Evolutionary conservation across 169 alveolate species (phyloP).

Genomic region (Plasmodium ovale): DNA sequence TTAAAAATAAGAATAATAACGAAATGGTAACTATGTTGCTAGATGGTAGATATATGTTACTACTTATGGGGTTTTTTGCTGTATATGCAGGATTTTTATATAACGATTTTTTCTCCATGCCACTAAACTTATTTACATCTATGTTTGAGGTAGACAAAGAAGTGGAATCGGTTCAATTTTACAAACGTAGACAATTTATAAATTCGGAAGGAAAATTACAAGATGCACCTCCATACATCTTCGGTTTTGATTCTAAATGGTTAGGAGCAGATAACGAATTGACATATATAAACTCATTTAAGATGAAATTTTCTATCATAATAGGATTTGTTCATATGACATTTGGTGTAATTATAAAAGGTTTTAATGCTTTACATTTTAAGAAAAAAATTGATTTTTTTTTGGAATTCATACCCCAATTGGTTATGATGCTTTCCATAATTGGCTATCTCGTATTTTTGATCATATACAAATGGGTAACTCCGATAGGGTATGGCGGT

Average conservation of each 20-base stretch:
- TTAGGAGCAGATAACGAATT: slow-evolving; percentile 96
- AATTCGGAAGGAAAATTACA: slow-evolving; percentile 42
- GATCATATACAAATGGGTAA: slow-evolving; percentile 96
- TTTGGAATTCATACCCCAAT: slow-evolving; percentile 98
- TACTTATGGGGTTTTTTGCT: slow-evolving; percentile 97
- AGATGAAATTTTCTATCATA: slow-evolving; percentile 98
- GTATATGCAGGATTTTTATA: slow-evolving; percentile 96
- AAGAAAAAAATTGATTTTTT: slow-evolving; percentile 92
- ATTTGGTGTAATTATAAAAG: slow-evolving; percentile 95
- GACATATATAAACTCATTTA: slow-evolving; percentile 95
- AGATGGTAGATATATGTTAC: slow-evolving; percentile 93
- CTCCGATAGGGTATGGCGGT: slow-evolving; percentile 88
- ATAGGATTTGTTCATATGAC: slow-evolving; percentile 95
- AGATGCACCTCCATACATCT: slow-evolving; percentile 91
- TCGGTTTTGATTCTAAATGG: slow-evolving; percentile 99
- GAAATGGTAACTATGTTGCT: slow-evolving; percentile 81
- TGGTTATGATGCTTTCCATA: slow-evolving; percentile 93
- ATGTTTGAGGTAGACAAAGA: slow-evolving; percentile 86
- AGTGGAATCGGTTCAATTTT: slow-evolving; percentile 21
- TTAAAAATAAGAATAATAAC: slow-evolving; percentile 84
- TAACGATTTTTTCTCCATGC: slow-evolving; percentile 98
- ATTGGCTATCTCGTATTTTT: slow-evolving; percentile 97
- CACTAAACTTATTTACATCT: slow-evolving; percentile 93
- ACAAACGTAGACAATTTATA: slow-evolving; percentile 56
- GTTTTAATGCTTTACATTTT: slow-evolving; percentile 94